Base-by-base conservation (phyloP, 2,329 filamentous ascomycete species). In the Huntiella bhutanensis region DNA sequence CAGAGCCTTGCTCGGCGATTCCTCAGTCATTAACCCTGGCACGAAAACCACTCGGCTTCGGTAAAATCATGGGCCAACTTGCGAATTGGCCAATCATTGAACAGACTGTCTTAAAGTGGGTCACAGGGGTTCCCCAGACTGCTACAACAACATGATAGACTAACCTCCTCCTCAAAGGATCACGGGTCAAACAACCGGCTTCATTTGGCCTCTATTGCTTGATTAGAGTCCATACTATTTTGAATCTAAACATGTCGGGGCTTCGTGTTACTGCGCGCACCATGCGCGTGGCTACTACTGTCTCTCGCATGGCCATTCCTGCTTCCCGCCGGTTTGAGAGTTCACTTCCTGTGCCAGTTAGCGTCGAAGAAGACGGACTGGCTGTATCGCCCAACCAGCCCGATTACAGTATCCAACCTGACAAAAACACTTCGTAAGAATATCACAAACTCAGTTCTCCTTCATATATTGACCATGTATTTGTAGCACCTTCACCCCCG, bases 391-490 rank as follows among this genome's bases (percentile, higher is more conserved):
- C 28, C 19, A 83, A 91, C 60, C 71, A 82, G 55, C 85, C 84
- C 51, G 80, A 94, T 60, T 95, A 92, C 61, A 71, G 73, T 53
- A 80, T 80, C 38, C 77, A 77, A 43, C 71, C 82, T 55, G 88
- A 96, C 64, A 87, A 86, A 64, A 82, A 82, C 52, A 92, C 85
- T 53, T 95, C 87, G 87, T 95, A 73, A 55, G 62, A 13, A 38
- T 11, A 11, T 33, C 34, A 13, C 22, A 28, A 16, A 12, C 22
- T 12, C 36, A 11, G 40, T 28, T 33, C 10, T 38, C 22, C 11
- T 19, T 4, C 35, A 7, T 6, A n/a, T 15, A 16, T 19, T 35
- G 41, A 32, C 22, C 41, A 3, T 35, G 16, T 10, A 34, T 15
- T 47, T 19, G 8, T 35, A 95, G 88, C 51, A 78, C 77, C 58